phyloP scores from a whole-genome alignment of 2,329 filamentous ascomycete species.

The Rutstroemia sp. region DNA sequence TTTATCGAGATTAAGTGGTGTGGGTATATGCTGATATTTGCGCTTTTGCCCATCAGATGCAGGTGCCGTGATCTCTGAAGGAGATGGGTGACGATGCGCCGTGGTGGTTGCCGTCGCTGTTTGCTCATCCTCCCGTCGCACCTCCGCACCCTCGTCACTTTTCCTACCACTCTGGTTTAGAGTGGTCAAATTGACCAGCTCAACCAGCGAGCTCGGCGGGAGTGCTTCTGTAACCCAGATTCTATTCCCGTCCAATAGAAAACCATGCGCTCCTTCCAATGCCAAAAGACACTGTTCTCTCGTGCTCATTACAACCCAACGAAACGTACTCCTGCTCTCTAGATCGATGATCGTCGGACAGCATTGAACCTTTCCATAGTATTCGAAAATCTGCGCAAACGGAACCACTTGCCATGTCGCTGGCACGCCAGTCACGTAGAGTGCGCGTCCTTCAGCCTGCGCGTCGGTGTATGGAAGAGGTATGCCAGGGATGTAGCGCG shows the following conservation, averaged over 20 bases:
- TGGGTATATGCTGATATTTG: background rate
- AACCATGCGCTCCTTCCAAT: slow-evolving; percentile 11
- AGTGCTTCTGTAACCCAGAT: slow-evolving; percentile 9
- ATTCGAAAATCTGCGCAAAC: slow-evolving; percentile 13
- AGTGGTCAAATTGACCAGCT: background rate
- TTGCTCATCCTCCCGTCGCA: background rate
- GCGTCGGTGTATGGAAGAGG: slow-evolving; percentile 14
- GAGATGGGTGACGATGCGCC: slow-evolving; percentile 2
- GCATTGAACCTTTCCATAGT: slow-evolving; percentile 14
- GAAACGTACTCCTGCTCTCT: slow-evolving; percentile 15
- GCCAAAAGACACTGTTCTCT: slow-evolving; percentile 13
- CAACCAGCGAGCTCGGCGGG: background rate
- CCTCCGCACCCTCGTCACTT: background rate
- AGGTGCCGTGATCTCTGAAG: background rate
- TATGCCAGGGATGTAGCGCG: slow-evolving; percentile 15
- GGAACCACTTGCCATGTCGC: slow-evolving; percentile 4
- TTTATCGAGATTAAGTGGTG: background rate
- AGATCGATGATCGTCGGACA: slow-evolving; percentile 16
- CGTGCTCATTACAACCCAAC: slow-evolving; percentile 21
- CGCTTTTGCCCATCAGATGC: background rate
- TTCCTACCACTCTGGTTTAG: background rate
- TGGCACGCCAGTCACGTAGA: slow-evolving; percentile 20
- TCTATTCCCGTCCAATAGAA: background rate
- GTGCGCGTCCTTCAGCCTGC: slow-evolving; percentile 12
- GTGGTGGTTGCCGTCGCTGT: background rate